Percentiles rank a stretch among this genome's conserved stretches.
These are phyloP conservation scores for Mortierella sp. DNA, from an alignment of 371 early-diverging fungal genomes.

Conservation along the genomic window DNA sequence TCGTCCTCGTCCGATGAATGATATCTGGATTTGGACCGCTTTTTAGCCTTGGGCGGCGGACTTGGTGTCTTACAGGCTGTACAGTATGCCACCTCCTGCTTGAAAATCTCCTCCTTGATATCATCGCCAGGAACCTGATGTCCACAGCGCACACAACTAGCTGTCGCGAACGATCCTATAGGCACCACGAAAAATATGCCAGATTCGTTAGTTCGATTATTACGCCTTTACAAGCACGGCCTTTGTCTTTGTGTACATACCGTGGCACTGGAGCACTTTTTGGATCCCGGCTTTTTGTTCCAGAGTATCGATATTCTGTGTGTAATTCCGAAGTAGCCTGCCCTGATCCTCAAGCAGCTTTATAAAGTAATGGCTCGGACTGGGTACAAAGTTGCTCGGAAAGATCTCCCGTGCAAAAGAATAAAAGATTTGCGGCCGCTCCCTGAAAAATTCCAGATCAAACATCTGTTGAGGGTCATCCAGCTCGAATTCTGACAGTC, in stretches of 20 bases:
- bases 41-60: constrained; percentile 37
- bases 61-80: constrained; percentile 56
- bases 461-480: constrained; percentile 93
- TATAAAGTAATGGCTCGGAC: constrained; percentile 93
- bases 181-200: too few relatives aligned
- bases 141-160: constrained; percentile 89
- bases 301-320: constrained; percentile 98
- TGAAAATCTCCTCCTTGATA: constrained; percentile 83
- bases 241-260: too few relatives aligned
- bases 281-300: constrained; percentile 93
- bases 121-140: constrained; percentile 80
- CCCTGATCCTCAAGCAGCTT: constrained; percentile 84
- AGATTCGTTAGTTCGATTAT: too few relatives aligned
- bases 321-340: constrained; percentile 92
- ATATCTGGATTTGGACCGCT: constrained; percentile 10
- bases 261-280: constrained; percentile 90
- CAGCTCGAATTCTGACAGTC: constrained; percentile 75
- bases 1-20: constrained; percentile 15
- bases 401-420: constrained; percentile 92
- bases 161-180: constrained; percentile 84
- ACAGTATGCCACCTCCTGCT: constrained; percentile 68
- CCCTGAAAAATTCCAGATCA: constrained; percentile 88
- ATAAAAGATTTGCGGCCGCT: constrained; percentile 89
- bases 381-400: constrained; percentile 91
- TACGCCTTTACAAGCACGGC: too few relatives aligned